A percentile compares a stretch with the other conserved stretches of the same genome.
phyloP scores from a whole-genome alignment of 1,284 basidiomycete species.

The Cryptococcus sp. region DNA sequence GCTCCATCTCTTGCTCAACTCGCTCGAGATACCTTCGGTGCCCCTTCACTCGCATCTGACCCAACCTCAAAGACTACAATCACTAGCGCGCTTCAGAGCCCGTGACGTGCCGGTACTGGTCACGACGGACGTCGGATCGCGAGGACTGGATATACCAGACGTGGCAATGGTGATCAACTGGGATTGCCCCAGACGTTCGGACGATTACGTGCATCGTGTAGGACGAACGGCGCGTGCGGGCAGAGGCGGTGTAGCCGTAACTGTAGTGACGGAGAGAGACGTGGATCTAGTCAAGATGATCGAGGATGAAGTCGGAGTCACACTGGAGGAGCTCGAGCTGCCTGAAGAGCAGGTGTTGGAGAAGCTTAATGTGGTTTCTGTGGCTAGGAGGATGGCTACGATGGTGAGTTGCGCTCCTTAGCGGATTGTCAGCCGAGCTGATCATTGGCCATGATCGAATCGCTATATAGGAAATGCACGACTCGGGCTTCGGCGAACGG shows the following conservation, averaged over 20 bases:
- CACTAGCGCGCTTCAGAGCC: slow-evolving; percentile 83
- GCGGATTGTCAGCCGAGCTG: neutral
- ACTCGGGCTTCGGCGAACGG: slow-evolving; percentile 85
- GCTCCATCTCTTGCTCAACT: slow-evolving; percentile 76
- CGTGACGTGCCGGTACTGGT: slow-evolving; percentile 87
- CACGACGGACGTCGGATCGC: slow-evolving; percentile 91
- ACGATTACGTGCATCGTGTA: slow-evolving; percentile 64
- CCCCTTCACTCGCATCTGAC: slow-evolving; percentile 91
- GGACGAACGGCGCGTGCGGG: slow-evolving; percentile 92
- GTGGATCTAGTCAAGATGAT: slow-evolving; percentile 81
- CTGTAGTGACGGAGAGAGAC: slow-evolving; percentile 92
- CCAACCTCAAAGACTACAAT: slow-evolving; percentile 78
- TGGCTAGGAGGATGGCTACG: slow-evolving; percentile 87
- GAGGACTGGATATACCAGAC: slow-evolving; percentile 92
- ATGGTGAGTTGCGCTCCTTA: slow-evolving; percentile 65
- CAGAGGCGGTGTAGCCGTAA: slow-evolving; percentile 82
- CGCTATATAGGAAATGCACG: slow-evolving; percentile 75
- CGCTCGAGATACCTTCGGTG: slow-evolving; percentile 78
- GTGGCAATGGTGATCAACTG: slow-evolving; percentile 95
- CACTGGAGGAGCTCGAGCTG: slow-evolving; percentile 69
- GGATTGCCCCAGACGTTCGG: slow-evolving; percentile 73
- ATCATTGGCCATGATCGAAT: neutral
- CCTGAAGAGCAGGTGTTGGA: slow-evolving; percentile 83
- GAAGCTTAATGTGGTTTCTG: slow-evolving; percentile 81
- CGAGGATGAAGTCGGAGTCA: slow-evolving; percentile 79